A percentile compares a stretch with the other conserved stretches of the same genome.
phyloP scores from a whole-genome alignment of 306 rosid genomes.

The Notholithocarpus densiflorus region DNA sequence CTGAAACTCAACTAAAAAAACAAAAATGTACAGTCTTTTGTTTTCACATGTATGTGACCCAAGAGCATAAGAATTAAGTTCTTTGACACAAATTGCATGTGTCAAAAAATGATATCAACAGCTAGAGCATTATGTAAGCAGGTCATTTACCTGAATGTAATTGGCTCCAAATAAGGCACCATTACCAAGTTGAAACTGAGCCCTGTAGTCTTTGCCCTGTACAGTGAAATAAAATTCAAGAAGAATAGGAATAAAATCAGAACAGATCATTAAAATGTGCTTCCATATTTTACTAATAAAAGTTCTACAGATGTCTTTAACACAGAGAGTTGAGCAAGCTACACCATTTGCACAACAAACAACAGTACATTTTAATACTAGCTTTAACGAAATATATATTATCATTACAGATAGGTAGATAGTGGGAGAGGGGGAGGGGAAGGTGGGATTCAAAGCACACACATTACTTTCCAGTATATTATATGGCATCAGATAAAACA shows the following conservation, averaged over 20 bases:
- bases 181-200: conserved; percentile 92
- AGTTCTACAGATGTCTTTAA: too few species aligned
- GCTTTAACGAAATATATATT: too few species aligned
- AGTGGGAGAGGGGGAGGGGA: too few species aligned
- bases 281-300: background rate
- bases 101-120: background rate
- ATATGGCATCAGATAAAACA: background rate
- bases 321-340: too few species aligned
- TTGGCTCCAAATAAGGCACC: conserved; percentile 93
- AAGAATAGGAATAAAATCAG: background rate
- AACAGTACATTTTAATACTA: too few species aligned
- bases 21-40: background rate
- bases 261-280: background rate
- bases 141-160: conserved; percentile 78
- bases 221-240: conserved; percentile 1
- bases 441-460: too few species aligned
- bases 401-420: too few species aligned
- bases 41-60: background rate
- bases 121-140: background rate
- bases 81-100: background rate
- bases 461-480: background rate
- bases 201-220: conserved; percentile 84
- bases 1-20: background rate
- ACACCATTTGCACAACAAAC: too few species aligned
- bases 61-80: background rate